Evolutionary conservation across 352 stramenopile genomes (phyloP).

Genomic region (Phytophthora tentaculata): DNA sequence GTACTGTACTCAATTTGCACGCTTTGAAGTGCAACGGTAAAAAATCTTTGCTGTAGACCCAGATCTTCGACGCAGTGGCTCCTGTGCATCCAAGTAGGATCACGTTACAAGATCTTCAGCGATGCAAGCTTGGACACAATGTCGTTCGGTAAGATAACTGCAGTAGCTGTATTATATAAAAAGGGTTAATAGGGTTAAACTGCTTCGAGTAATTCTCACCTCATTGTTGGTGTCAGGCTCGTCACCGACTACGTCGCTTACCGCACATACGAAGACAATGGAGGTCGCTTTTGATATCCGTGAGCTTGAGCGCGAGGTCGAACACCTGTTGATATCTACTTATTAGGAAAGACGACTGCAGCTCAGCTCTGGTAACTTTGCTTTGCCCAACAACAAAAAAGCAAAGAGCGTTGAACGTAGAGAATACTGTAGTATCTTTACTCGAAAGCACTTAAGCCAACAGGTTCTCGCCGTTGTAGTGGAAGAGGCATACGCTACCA

Average conservation of each 20-base stretch:
- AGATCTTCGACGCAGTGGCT: constrained; percentile 68
- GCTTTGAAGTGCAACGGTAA: not conserved
- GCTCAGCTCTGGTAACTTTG: constrained; percentile 11
- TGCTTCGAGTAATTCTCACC: not conserved
- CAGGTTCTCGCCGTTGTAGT: constrained; percentile 87
- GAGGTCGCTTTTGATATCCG: constrained; percentile 58
- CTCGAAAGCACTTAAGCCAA: constrained; percentile 41
- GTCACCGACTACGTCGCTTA: constrained; percentile 70
- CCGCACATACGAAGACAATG: constrained; percentile 53
- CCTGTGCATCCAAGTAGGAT: constrained; percentile 48
- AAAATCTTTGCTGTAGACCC: constrained; percentile 40
- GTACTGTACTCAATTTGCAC: not conserved
- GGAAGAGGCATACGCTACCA: constrained; percentile 75
- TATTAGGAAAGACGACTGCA: constrained; percentile 36
- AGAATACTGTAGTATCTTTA: constrained; percentile 13
- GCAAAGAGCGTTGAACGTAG: constrained; percentile 22
- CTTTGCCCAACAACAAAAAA: constrained; percentile 20
- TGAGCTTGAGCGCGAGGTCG: constrained; percentile 4
- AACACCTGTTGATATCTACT: constrained; percentile 42
- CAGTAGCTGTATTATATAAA: too few relatives aligned
- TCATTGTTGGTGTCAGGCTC: constrained; percentile 31
- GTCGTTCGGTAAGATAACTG: constrained; percentile 46
- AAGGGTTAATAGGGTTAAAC: too few relatives aligned
- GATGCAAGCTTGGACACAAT: constrained; percentile 54
- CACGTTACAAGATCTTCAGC: constrained; percentile 64